phyloP scores from a whole-genome alignment of 2,329 filamentous ascomycete genomes.

The Meredithiella fracta region DNA sequence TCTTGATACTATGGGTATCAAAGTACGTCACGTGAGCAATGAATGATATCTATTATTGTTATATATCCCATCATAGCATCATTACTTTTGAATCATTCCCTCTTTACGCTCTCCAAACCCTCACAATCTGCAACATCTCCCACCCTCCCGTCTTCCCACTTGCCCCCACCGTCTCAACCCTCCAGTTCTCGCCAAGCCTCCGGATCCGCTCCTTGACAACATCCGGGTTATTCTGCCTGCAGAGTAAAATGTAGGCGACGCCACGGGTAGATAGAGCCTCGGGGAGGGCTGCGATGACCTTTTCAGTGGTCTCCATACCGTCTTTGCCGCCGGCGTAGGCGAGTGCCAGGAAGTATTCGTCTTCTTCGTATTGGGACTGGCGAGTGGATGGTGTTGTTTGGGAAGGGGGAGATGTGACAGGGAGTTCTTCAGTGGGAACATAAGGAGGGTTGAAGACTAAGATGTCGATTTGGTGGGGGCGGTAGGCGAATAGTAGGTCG shows the following conservation, averaged over 20 bases:
- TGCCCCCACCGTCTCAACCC: constrained; percentile 56
- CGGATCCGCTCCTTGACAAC: constrained; percentile 49
- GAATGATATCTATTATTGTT: neutral
- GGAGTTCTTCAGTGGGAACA: constrained; percentile 68
- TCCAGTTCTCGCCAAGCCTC: constrained; percentile 43
- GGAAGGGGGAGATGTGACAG: constrained; percentile 27
- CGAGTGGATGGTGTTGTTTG: constrained; percentile 19
- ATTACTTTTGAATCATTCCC: neutral
- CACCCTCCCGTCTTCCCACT: constrained; percentile 83
- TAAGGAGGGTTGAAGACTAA: constrained; percentile 96
- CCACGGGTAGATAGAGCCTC: constrained; percentile 46
- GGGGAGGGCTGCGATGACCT: constrained; percentile 56
- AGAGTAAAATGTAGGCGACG: constrained; percentile 78
- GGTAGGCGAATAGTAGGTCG: constrained; percentile 50
- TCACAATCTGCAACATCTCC: constrained; percentile 82
- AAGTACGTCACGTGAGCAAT: too few relatives aligned
- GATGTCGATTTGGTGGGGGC: constrained; percentile 46
- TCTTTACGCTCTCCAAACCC: constrained; percentile 51
- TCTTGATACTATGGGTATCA: too few relatives aligned
- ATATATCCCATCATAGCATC: neutral
- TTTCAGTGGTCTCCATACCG: constrained; percentile 86
- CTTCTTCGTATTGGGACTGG: constrained; percentile 48
- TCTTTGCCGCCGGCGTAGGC: constrained; percentile 79
- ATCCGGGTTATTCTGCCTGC: constrained; percentile 75
- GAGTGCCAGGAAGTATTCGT: constrained; percentile 67